Evolutionary conservation across 2,329 filamentous ascomycete species (phyloP), one percentile per base, ranked within the genome.

Genomic region (Colletotrichum siamense): DNA sequence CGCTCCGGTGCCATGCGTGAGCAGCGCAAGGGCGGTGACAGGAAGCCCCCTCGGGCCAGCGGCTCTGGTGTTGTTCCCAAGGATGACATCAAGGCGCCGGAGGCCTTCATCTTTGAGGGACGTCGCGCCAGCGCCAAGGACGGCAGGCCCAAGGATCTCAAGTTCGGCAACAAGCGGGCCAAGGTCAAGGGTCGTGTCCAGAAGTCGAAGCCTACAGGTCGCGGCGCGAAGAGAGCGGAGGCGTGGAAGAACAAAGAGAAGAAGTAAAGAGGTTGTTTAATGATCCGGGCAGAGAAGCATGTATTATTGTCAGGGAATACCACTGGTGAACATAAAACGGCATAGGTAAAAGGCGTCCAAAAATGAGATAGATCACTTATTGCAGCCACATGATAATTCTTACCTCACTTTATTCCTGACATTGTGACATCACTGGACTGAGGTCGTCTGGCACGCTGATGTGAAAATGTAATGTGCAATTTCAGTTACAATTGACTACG

Each of bases 71-170:
- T 76, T 52, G 77, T 77, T 22, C 76, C 77, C 24, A 76, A 77
- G 57, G 82, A 72, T 4, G 82, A 71, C 7, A 83, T 91, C 79
- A 91, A 91, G 84, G 89, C 90, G 2, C 93, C 94, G 0, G 94
- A 96, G 84, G 88, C 89, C 18, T 91, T 96, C 78, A 91, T 96
- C n/a, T 96, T 96, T 80, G 95, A 98, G 83, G 95, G 95, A 1
- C 92, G 94, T 78, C 90, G 95, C 70, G 95, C 95, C 12, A 95
- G 91, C 71, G 86, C 89, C 36, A 93, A 89, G 73, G 91, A 93
- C 76, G 93, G 91, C 6, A 92, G 89, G 80, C 91, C 91, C 55
- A 93, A 87, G 83, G 91, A 92, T 80, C 83, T 91, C 77, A 93
- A 89, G 82, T 84, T 93, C 44, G 89, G 90, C 13, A 52, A 52